Conservation (phyloP, 2,329 filamentous ascomycete species). For the Beauveria rudraprayagi region DNA sequence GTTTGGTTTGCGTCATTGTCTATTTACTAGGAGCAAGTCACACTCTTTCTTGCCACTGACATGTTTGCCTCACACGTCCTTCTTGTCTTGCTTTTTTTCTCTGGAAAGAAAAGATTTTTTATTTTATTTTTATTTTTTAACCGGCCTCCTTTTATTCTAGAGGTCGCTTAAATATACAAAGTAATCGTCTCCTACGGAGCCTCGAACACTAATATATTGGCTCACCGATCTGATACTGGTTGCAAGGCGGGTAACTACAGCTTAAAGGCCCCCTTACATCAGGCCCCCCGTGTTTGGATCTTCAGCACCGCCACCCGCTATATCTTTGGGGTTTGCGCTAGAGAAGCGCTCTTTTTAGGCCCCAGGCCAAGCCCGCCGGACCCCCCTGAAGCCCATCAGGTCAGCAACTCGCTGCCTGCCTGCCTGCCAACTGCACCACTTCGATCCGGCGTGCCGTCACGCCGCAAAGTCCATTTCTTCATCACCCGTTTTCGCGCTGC, state of each 20-base stretch:
- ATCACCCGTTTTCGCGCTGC: not conserved
- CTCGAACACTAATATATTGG: not conserved
- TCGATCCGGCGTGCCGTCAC: no score
- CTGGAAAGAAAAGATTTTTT: not conserved
- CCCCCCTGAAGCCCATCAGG: not conserved
- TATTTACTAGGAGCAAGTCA: no score
- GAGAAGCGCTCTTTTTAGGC: not conserved
- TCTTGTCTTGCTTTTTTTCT: not conserved
- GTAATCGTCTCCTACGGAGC: not conserved
- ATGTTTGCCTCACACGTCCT: no score
- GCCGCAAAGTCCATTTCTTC: not conserved
- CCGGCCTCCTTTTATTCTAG: no score
- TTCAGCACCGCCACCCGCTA: not conserved
- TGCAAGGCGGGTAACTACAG: not conserved
- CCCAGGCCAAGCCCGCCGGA: no score
- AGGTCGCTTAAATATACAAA: rapidly evolving
- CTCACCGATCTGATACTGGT: no score
- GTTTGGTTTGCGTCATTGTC: no score
- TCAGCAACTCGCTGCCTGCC: not conserved
- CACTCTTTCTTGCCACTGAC: no score
- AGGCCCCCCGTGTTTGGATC: not conserved
- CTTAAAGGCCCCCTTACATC: not conserved
- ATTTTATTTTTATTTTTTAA: no score
- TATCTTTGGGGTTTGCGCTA: not conserved
- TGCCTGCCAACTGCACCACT: no score